A percentile compares a stretch with the other conserved stretches of the same genome.
These are phyloP conservation scores for Irpex lacteus DNA, from an alignment of 1,284 basidiomycete species.

Conservation along the genomic window DNA sequence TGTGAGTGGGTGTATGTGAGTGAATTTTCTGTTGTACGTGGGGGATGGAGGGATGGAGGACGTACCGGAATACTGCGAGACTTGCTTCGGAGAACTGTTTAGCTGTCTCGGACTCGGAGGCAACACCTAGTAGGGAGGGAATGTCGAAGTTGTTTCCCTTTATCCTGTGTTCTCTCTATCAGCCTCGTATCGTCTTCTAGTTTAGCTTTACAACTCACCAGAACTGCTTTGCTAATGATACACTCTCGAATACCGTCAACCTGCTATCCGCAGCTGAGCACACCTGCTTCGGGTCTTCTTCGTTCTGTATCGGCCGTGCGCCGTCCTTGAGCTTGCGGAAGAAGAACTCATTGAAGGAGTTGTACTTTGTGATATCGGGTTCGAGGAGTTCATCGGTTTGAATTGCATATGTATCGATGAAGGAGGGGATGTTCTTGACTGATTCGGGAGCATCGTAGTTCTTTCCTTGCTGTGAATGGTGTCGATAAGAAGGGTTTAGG, in stretches of 20 bases:
- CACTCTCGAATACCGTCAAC: slow-evolving; percentile 63
- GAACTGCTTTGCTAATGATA: slow-evolving; percentile 61
- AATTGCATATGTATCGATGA: slow-evolving; percentile 73
- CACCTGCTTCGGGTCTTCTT: slow-evolving; percentile 50
- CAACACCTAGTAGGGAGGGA: slow-evolving; percentile 51
- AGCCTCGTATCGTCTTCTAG: not conserved
- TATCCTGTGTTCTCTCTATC: slow-evolving; percentile 45
- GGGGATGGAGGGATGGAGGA: not conserved
- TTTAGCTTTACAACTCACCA: slow-evolving; percentile 42
- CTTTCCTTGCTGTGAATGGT: slow-evolving; percentile 41
- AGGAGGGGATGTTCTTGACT: slow-evolving; percentile 64
- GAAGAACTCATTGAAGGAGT: slow-evolving; percentile 85
- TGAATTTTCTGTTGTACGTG: not conserved
- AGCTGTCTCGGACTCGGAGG: slow-evolving; percentile 37
- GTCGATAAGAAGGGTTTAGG: too few relatives aligned
- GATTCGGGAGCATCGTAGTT: slow-evolving; percentile 55
- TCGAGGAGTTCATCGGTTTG: slow-evolving; percentile 62
- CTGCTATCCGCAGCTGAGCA: slow-evolving; percentile 76
- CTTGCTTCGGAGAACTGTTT: slow-evolving; percentile 44
- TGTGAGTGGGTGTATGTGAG: slow-evolving; percentile 13
- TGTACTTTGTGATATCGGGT: slow-evolving; percentile 60
- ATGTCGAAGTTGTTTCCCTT: slow-evolving; percentile 77
- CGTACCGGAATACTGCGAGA: slow-evolving; percentile 56
- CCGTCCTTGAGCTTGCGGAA: slow-evolving; percentile 62
- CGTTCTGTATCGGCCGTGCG: slow-evolving; percentile 65